Conservation (phyloP, 2,329 filamentous ascomycete species). For the Aspergillus piperis region DNA sequence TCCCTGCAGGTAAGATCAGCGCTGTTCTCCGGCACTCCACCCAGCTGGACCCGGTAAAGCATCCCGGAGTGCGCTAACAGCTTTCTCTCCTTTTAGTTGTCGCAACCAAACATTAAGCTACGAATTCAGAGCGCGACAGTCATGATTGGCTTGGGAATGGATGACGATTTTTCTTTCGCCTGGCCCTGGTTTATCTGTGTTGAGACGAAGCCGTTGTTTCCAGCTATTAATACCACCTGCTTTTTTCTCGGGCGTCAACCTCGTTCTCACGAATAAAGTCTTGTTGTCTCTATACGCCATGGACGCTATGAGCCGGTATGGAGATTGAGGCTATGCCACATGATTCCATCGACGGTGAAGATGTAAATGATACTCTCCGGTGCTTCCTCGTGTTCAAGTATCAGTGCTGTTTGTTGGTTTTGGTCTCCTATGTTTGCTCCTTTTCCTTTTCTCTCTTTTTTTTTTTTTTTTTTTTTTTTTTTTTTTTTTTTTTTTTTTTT, state of each 20-base stretch:
- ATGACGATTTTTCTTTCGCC: slow-evolving; percentile 28
- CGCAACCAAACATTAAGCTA: slow-evolving; percentile 45
- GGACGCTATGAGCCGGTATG: slow-evolving; percentile 31
- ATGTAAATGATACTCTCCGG: slow-evolving; percentile 49
- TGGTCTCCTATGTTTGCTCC: slow-evolving; percentile 9
- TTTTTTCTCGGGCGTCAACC: slow-evolving; percentile 38
- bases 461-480: slow-evolving; percentile 15
- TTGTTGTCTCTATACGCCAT: slow-evolving; percentile 30
- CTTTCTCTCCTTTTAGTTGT: slow-evolving; percentile 38
- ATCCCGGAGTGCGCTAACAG: slow-evolving; percentile 19
- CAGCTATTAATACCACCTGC: slow-evolving; percentile 40
- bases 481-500: no score
- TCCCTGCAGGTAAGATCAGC: slow-evolving; percentile 74
- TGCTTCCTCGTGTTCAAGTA: slow-evolving; percentile 38
- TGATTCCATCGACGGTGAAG: slow-evolving; percentile 34
- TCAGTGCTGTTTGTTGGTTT: slow-evolving; percentile 22
- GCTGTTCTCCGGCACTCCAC: not conserved
- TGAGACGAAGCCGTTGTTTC: slow-evolving; percentile 36
- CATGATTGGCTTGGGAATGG: slow-evolving; percentile 35
- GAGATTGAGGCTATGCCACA: slow-evolving; percentile 27
- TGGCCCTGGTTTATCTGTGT: slow-evolving; percentile 38
- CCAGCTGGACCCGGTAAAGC: not conserved
- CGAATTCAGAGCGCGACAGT: slow-evolving; percentile 24
- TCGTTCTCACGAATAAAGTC: slow-evolving; percentile 33
- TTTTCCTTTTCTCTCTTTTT: slow-evolving; percentile 12